phyloP scores from a whole-genome alignment of 2,329 filamentous ascomycete species.

The Stemphylium lycopersici region DNA sequence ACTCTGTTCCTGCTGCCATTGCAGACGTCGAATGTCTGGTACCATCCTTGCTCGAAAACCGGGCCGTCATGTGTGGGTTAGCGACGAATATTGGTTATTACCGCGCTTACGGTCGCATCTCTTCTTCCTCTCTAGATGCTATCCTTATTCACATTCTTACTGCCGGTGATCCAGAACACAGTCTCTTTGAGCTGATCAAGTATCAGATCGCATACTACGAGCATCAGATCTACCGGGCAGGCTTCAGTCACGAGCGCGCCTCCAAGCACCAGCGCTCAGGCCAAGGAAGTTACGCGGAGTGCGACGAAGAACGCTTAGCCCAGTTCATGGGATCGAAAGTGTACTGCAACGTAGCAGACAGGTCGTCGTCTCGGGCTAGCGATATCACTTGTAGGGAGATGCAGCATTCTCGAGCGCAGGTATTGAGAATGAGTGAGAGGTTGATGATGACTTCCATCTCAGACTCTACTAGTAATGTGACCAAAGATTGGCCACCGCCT shows the following conservation, averaged over 20 bases:
- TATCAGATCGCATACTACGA: background rate
- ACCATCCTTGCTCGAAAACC: constrained; percentile 1
- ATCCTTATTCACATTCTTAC: constrained; percentile 6
- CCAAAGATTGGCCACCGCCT: too few species aligned
- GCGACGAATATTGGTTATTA: constrained; percentile 9
- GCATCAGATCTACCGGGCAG: background rate
- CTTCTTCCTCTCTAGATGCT: background rate
- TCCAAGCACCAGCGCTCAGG: too few species aligned
- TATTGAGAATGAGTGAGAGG: too few species aligned
- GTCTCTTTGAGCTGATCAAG: background rate
- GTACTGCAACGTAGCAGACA: too few species aligned
- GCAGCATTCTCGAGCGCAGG: too few species aligned
- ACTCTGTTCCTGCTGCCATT: background rate
- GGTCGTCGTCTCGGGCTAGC: too few species aligned
- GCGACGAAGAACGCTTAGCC: too few species aligned
- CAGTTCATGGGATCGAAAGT: too few species aligned
- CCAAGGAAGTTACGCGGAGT: too few species aligned
- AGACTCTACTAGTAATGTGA: too few species aligned
- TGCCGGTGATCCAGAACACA: background rate
- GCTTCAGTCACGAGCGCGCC: background rate
- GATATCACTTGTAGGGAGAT: too few species aligned
- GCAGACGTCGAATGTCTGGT: constrained; percentile 10
- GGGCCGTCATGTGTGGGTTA: constrained; percentile 1
- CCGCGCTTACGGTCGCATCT: background rate
- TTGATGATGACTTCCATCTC: too few species aligned